A percentile compares a stretch with the other conserved stretches of the same genome.
These are phyloP conservation scores for Piloderma croceum DNA, from an alignment of 768 basidiomycete species.

Conservation along the genomic window DNA sequence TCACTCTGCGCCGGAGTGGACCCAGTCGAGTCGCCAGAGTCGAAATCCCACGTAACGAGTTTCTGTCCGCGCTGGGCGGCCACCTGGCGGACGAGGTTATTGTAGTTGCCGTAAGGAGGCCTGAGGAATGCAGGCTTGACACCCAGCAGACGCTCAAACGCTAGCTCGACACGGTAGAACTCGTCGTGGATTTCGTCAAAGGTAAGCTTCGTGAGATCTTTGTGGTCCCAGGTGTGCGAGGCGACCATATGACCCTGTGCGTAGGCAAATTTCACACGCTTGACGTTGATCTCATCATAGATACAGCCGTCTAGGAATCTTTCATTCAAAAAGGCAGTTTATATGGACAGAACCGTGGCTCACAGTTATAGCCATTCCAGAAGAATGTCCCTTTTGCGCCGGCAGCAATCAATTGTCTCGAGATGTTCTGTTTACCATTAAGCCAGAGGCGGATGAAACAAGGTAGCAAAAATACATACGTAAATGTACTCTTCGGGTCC, in stretches of 20 bases:
- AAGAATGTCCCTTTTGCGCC: too few species aligned
- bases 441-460: too few species aligned
- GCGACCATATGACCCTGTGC: constrained; percentile 37
- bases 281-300: constrained; percentile 16
- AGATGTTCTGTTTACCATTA: too few species aligned
- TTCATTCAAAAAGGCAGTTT: constrained; percentile 61
- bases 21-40: too few species aligned
- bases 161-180: constrained; percentile 19
- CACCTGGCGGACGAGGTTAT: constrained; percentile 10
- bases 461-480: too few species aligned
- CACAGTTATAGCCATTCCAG: too few species aligned
- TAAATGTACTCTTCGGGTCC: too few species aligned
- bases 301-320: constrained; percentile 25
- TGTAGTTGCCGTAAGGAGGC: constrained; percentile 27
- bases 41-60: too few species aligned
- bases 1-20: neutral
- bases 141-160: constrained; percentile 36
- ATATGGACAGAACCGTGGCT: too few species aligned
- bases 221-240: too few species aligned
- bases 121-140: constrained; percentile 43
- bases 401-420: too few species aligned
- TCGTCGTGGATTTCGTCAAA: too few species aligned
- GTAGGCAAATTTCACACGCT: constrained; percentile 33
- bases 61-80: constrained; percentile 6
- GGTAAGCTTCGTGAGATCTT: constrained; percentile 26